Evolutionary conservation across 495 filamentous ascomycete species (phyloP).

Genomic region (Peziza echinospora): DNA sequence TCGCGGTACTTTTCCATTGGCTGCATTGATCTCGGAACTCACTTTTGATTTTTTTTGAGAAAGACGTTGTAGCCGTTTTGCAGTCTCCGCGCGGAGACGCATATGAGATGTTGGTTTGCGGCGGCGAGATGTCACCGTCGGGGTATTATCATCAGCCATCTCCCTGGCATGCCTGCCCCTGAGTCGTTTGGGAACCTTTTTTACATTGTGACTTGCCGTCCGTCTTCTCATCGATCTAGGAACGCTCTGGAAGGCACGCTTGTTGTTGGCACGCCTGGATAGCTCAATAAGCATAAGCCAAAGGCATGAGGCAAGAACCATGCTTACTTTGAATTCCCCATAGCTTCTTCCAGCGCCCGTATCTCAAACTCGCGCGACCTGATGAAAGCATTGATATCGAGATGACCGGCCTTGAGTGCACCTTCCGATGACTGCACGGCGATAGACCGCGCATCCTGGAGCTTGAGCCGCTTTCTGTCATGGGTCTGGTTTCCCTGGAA

Average conservation of each 20-base stretch:
- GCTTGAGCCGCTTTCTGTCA: conserved; percentile 41
- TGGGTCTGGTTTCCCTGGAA: neutral
- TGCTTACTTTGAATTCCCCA: conserved; percentile 29
- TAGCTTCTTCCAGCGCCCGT: conserved; percentile 54
- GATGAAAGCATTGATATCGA: conserved; percentile 65
- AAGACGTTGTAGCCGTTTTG: conserved; percentile 45
- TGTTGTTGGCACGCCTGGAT: conserved; percentile 40
- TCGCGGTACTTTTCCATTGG: conserved; percentile 8
- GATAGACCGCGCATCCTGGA: conserved; percentile 46
- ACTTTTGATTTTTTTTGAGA: conserved; percentile 26
- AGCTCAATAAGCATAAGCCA: neutral
- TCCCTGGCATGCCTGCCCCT: conserved; percentile 49
- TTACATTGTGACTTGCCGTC: conserved; percentile 87
- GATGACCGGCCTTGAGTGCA: conserved; percentile 52
- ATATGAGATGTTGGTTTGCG: conserved; percentile 47
- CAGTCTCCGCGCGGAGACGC: conserved; percentile 63
- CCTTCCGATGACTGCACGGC: conserved; percentile 48
- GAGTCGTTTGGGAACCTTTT: conserved; percentile 65
- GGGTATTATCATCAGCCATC: conserved; percentile 83
- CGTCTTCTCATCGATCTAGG: conserved; percentile 63
- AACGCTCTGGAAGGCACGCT: conserved; percentile 71
- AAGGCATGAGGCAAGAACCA: neutral
- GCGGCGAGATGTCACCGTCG: conserved; percentile 49
- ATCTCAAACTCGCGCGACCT: conserved; percentile 74
- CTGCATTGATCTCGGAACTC: conserved; percentile 33